Evolutionary conservation across 257 asterid genomes (phyloP).

Genomic region (Nicotiana obtusifolia): DNA sequence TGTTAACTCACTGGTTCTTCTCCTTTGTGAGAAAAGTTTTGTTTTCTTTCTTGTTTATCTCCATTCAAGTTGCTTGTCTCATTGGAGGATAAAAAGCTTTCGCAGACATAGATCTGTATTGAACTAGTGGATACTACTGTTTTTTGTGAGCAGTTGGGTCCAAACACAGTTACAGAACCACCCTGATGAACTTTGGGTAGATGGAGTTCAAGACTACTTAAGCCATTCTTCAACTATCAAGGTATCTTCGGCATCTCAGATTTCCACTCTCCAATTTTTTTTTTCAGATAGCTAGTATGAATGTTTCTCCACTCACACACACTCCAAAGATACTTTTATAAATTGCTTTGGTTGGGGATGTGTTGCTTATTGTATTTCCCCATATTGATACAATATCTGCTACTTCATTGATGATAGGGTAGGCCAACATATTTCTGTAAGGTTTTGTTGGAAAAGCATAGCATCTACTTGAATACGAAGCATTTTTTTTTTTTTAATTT

Average conservation of each 20-base stretch:
- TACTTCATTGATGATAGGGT: not conserved
- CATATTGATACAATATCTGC: not conserved
- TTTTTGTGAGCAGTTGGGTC: conserved; percentile 68
- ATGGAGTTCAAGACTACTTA: conserved; percentile 81
- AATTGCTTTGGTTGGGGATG: not conserved
- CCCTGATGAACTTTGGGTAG: conserved; percentile 99
- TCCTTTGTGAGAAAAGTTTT: not conserved
- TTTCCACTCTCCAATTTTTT: not conserved
- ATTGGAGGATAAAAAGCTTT: not conserved
- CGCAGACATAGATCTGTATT: not conserved
- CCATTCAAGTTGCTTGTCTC: not conserved
- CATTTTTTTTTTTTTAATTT: not conserved
- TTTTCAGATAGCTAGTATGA: not conserved
- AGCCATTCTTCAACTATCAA: conserved; percentile 68
- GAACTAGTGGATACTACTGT: not conserved
- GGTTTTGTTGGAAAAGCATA: not conserved
- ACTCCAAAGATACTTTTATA: not conserved
- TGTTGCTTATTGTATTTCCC: not conserved
- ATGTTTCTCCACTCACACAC: not conserved
- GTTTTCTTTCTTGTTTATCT: not conserved
- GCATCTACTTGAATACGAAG: not conserved
- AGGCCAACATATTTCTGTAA: not conserved
- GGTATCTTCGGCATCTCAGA: conserved; percentile 37
- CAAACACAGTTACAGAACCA: conserved; percentile 72
- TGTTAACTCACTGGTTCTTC: not conserved